These are phyloP conservation scores for Solanum corneliomulleri DNA, from an alignment of 257 asterid species.

Conservation along the genomic window DNA sequence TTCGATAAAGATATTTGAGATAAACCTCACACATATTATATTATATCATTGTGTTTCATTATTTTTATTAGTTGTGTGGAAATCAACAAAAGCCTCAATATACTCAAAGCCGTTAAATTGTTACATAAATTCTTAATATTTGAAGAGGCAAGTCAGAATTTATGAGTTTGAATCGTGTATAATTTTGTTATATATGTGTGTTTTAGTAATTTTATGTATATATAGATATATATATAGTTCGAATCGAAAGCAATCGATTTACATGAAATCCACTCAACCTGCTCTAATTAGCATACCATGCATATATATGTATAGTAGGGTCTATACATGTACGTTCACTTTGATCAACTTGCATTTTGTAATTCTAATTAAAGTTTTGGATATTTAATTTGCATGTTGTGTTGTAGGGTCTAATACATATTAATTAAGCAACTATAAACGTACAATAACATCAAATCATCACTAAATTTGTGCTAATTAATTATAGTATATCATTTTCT, in stretches of 20 bases:
- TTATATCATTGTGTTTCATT: background rate
- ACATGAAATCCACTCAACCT: background rate
- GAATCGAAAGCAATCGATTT: background rate
- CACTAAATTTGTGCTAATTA: background rate
- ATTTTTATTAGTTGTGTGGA: background rate
- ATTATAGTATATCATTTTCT: background rate
- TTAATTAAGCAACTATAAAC: background rate
- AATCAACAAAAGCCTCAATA: background rate
- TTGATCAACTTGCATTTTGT: background rate
- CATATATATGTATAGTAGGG: background rate
- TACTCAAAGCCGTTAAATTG: background rate
- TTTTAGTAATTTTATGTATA: too few species aligned
- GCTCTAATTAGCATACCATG: background rate
- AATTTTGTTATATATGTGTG: too few species aligned
- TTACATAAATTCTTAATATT: too few species aligned
- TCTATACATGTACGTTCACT: background rate
- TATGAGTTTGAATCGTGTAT: too few species aligned
- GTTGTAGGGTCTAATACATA: background rate
- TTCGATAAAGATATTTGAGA: too few species aligned
- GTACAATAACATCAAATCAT: background rate
- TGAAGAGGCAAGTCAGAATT: too few species aligned
- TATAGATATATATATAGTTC: background rate
- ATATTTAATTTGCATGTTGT: background rate
- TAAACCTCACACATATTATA: background rate
- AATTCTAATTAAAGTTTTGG: background rate